Evolutionary conservation across 768 basidiomycete species (phyloP).

Genomic region (Boletus bicolor): DNA sequence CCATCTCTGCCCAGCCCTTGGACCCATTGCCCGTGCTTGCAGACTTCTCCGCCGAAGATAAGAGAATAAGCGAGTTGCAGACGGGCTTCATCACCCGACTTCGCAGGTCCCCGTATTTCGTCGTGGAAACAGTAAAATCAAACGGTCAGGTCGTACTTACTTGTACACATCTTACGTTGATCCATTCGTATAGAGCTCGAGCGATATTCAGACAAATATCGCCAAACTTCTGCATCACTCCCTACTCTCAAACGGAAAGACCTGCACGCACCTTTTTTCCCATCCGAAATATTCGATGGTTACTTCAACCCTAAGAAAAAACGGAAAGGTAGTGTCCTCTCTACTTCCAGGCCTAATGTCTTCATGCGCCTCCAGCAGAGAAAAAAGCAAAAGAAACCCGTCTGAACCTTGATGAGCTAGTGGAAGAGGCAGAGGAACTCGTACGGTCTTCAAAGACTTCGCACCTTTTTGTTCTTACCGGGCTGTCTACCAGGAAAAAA

Average conservation of each 20-base stretch:
- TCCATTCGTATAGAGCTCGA: conserved; percentile 52
- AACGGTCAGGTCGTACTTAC: conserved; percentile 38
- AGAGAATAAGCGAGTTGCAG: conserved; percentile 62
- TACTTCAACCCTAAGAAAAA: conserved; percentile 78
- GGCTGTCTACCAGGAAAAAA: conserved; percentile 52
- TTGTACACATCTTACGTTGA: not conserved
- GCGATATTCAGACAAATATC: conserved; percentile 83
- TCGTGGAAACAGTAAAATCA: conserved; percentile 68
- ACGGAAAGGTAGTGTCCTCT: conserved; percentile 39
- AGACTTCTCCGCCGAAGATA: conserved; percentile 64
- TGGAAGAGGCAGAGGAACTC: conserved; percentile 60
- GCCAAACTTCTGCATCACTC: conserved; percentile 54
- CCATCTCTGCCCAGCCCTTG: conserved; percentile 46
- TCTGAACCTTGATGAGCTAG: conserved; percentile 66
- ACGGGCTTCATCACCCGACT: conserved; percentile 62
- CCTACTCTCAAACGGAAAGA: conserved; percentile 69
- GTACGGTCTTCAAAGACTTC: conserved; percentile 28
- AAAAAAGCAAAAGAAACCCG: conserved; percentile 39
- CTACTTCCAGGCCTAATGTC: not conserved
- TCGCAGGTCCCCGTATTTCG: conserved; percentile 68
- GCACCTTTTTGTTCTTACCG: not conserved
- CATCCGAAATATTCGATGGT: conserved; percentile 67
- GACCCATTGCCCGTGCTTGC: conserved; percentile 64
- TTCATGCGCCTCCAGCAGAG: conserved; percentile 14
- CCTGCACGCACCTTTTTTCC: conserved; percentile 75